Conservation (phyloP, 129 eudicot genomes). For the Saussurea involucrata region DNA sequence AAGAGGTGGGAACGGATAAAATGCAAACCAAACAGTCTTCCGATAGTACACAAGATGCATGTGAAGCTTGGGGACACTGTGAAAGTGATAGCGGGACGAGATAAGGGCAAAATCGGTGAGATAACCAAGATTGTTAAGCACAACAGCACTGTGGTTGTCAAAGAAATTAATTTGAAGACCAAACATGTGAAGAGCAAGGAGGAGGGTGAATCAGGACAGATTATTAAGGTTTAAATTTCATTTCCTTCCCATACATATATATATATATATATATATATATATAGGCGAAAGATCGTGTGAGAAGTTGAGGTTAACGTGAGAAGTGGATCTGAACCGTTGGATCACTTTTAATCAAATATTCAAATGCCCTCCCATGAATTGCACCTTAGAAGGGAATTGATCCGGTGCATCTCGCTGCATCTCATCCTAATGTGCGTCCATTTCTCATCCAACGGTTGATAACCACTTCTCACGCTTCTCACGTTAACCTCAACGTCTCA, state of each 20-base stretch:
- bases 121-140: slow-evolving; percentile 66
- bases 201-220: slow-evolving; percentile 87
- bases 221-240: slow-evolving; percentile 53
- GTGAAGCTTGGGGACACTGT: slow-evolving; percentile 95
- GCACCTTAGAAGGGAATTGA: no score
- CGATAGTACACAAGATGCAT: slow-evolving; percentile 84
- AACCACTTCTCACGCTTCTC: no score
- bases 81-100: slow-evolving; percentile 89
- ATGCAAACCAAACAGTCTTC: slow-evolving; percentile 96
- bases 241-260: background rate
- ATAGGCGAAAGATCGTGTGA: background rate
- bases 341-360: no score
- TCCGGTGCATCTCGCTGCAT: no score
- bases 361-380: no score
- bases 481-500: no score
- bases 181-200: slow-evolving; percentile 88
- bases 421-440: no score
- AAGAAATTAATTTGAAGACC: slow-evolving; percentile 82
- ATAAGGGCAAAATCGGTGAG: slow-evolving; percentile 88
- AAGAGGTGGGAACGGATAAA: slow-evolving; percentile 94
- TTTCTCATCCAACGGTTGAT: no score
- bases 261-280: background rate
- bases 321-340: no score
- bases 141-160: slow-evolving; percentile 66
- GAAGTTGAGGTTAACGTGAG: no score